Conservation (phyloP, 768 basidiomycete species). For the Lepiota venenata region DNA sequence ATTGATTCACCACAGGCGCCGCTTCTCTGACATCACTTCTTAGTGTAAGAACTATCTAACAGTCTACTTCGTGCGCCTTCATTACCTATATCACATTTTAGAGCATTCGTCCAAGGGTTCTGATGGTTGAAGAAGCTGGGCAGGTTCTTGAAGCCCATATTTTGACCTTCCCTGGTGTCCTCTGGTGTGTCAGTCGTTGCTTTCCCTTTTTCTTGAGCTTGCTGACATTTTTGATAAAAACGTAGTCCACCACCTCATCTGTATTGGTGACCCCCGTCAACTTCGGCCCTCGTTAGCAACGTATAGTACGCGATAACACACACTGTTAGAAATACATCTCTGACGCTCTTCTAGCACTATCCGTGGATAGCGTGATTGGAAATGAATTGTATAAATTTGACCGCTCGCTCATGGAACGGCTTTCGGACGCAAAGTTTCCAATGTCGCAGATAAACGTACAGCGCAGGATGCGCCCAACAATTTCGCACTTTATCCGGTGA, state of each 20-base stretch:
- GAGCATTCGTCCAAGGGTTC: slow-evolving; percentile 56
- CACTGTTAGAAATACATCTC: no score
- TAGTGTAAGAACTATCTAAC: slow-evolving; percentile 40
- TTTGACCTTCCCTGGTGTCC: slow-evolving; percentile 55
- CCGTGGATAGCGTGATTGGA: slow-evolving; percentile 63
- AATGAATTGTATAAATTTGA: slow-evolving; percentile 59
- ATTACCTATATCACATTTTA: slow-evolving; percentile 19
- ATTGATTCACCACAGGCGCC: slow-evolving; percentile 42
- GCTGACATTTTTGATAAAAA: not conserved
- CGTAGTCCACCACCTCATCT: slow-evolving; percentile 63
- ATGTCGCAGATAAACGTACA: slow-evolving; percentile 76
- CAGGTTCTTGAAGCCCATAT: slow-evolving; percentile 82
- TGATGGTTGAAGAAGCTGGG: slow-evolving; percentile 79
- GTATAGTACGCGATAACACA: slow-evolving; percentile 55
- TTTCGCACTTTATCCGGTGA: slow-evolving; percentile 59
- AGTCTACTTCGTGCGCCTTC: not conserved
- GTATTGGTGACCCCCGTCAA: slow-evolving; percentile 80
- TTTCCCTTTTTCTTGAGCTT: not conserved
- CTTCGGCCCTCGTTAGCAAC: slow-evolving; percentile 66
- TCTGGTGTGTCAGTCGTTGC: slow-evolving; percentile 24
- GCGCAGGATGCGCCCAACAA: slow-evolving; percentile 70
- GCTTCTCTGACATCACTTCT: slow-evolving; percentile 61
- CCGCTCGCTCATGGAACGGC: slow-evolving; percentile 73
- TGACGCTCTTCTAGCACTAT: slow-evolving; percentile 43
- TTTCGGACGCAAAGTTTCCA: slow-evolving; percentile 49